Evolutionary conservation across 73 alveolate species (phyloP).

Genomic region (Paramecium octaurelia): DNA sequence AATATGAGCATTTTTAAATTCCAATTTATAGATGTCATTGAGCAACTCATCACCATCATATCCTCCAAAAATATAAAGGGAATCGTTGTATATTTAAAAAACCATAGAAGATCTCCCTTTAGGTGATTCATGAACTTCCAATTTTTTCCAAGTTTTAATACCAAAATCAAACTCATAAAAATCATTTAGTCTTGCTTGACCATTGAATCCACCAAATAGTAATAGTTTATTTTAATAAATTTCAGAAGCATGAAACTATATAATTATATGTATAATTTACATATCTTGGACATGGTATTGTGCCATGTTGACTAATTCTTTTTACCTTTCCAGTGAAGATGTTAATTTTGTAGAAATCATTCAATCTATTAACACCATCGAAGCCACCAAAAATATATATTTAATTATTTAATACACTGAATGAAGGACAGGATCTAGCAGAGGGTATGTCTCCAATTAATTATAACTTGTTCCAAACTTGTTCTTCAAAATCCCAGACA

Average conservation of each 20-base stretch:
- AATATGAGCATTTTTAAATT: constrained; percentile 61
- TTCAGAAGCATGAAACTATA: constrained; percentile 63
- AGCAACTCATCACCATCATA: constrained; percentile 77
- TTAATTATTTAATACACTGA: constrained; percentile 8
- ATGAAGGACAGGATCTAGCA: constrained; percentile 53
- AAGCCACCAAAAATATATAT: constrained; percentile 82
- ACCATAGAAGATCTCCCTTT: constrained; percentile 78
- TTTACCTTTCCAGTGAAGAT: constrained; percentile 60
- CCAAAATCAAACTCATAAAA: constrained; percentile 80
- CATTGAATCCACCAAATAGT: constrained; percentile 86
- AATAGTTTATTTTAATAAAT: constrained; percentile 73
- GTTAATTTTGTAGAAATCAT: constrained; percentile 76
- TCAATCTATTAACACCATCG: constrained; percentile 76
- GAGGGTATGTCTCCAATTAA: constrained; percentile 53
- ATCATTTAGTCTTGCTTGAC: constrained; percentile 82
- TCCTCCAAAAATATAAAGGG: constrained; percentile 82
- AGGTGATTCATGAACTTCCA: constrained; percentile 67
- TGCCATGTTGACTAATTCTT: constrained; percentile 64
- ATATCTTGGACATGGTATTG: constrained; percentile 68
- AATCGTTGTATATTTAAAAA: constrained; percentile 80
- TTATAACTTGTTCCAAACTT: constrained; percentile 35
- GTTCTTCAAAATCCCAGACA: constrained; percentile 31
- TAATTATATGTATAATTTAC: background rate
- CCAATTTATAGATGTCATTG: constrained; percentile 75
- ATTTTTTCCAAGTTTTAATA: constrained; percentile 66